These are phyloP conservation scores for Stephanodiscus minutulus DNA, from an alignment of 108 stramenopile genomes.

Conservation along the genomic window DNA sequence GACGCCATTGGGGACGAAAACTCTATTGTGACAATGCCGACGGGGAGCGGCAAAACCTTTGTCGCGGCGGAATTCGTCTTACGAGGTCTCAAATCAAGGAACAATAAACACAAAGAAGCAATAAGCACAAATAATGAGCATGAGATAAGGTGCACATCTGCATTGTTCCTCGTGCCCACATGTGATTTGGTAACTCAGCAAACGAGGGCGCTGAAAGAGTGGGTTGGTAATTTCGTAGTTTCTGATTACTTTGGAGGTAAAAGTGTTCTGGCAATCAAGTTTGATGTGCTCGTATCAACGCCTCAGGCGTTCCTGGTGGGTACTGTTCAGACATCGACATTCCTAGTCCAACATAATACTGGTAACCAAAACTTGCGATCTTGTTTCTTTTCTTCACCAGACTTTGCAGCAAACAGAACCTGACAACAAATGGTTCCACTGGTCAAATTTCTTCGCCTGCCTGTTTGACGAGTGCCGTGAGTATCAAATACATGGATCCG, in stretches of 20 bases:
- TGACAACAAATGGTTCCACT: slow-evolving; percentile 6
- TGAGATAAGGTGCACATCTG: slow-evolving; percentile 12
- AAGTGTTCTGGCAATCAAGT: slow-evolving; percentile 21
- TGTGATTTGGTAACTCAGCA: slow-evolving; percentile 46
- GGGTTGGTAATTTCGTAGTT: slow-evolving; percentile 23
- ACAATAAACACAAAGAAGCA: not conserved
- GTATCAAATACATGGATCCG: no score
- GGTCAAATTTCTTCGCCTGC: slow-evolving; percentile 39
- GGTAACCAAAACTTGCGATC: not conserved
- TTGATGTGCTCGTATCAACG: slow-evolving; percentile 52
- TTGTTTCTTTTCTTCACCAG: slow-evolving; percentile 5
- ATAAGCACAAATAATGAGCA: not conserved
- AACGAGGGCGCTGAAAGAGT: slow-evolving; percentile 29
- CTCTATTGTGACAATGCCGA: slow-evolving; percentile 56
- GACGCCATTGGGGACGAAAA: slow-evolving; percentile 39
- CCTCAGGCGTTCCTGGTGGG: slow-evolving; percentile 49
- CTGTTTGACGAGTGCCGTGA: slow-evolving; percentile 66
- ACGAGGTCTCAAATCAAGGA: slow-evolving; percentile 5
- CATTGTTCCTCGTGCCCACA: slow-evolving; percentile 46
- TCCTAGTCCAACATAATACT: not conserved
- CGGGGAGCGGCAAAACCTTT: slow-evolving; percentile 50
- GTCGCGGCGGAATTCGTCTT: slow-evolving; percentile 48
- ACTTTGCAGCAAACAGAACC: slow-evolving; percentile 33
- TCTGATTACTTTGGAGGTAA: slow-evolving; percentile 37
- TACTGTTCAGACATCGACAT: not conserved